phyloP scores from a whole-genome alignment of 192 early-diverging fungal species.

The Spinellus fusiger region DNA sequence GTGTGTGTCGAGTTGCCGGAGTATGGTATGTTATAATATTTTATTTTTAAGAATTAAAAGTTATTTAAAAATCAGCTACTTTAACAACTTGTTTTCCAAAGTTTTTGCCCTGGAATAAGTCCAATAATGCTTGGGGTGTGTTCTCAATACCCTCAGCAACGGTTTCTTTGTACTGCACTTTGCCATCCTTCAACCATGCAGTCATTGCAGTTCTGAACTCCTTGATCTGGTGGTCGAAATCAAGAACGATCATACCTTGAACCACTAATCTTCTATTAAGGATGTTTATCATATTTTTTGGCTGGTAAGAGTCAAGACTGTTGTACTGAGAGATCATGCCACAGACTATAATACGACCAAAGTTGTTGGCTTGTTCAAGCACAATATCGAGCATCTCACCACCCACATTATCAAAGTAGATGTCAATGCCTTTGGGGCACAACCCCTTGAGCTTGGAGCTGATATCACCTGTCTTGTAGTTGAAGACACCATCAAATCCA shows the following conservation, averaged over 20 bases:
- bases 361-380: slow-evolving; percentile 53
- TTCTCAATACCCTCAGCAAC: slow-evolving; percentile 61
- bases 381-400: slow-evolving; percentile 75
- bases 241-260: slow-evolving; percentile 60
- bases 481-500: slow-evolving; percentile 82
- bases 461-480: slow-evolving; percentile 79
- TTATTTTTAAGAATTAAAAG: no score
- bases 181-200: slow-evolving; percentile 49
- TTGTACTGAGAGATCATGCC: slow-evolving; percentile 75
- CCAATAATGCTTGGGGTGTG: slow-evolving; percentile 53
- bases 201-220: slow-evolving; percentile 57
- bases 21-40: no score
- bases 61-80: slow-evolving; percentile 43
- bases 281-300: slow-evolving; percentile 53
- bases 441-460: slow-evolving; percentile 46
- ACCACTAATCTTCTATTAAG: slow-evolving; percentile 53
- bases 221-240: slow-evolving; percentile 37
- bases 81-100: slow-evolving; percentile 65
- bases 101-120: slow-evolving; percentile 59
- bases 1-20: no score
- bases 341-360: slow-evolving; percentile 66
- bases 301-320: slow-evolving; percentile 32
- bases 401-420: slow-evolving; percentile 84
- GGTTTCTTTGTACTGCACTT: slow-evolving; percentile 54
- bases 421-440: slow-evolving; percentile 78